Percentiles rank a stretch among this genome's conserved stretches.
Evolutionary conservation across 768 basidiomycete genomes (phyloP).

Genomic region (Boletus vinaceobasis): DNA sequence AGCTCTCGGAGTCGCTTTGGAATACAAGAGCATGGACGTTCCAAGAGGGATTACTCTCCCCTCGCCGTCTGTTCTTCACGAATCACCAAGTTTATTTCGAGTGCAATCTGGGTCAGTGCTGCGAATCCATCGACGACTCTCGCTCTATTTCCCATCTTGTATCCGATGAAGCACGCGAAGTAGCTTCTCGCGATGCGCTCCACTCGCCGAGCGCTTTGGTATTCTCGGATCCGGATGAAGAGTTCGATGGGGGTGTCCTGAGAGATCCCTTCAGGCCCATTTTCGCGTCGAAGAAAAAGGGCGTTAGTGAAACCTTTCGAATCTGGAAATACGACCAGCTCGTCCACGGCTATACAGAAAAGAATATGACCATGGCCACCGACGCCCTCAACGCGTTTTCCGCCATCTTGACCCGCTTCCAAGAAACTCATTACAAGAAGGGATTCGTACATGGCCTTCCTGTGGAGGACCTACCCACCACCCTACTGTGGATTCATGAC

Average conservation of each 20-base stretch:
- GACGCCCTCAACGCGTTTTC: neutral
- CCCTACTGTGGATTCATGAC: slow-evolving; percentile 8
- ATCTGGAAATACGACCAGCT: neutral
- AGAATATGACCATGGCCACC: neutral
- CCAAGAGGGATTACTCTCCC: slow-evolving; percentile 18
- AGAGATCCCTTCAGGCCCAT: slow-evolving; percentile 4
- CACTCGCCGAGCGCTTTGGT: neutral
- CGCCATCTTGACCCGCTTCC: slow-evolving; percentile 6
- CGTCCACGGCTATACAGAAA: neutral
- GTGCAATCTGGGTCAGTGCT: slow-evolving; percentile 8
- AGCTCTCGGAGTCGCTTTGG: slow-evolving; percentile 13
- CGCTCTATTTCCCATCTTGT: slow-evolving; percentile 10
- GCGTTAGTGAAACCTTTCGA: neutral
- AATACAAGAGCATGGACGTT: slow-evolving; percentile 14
- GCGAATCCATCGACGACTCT: slow-evolving; percentile 12
- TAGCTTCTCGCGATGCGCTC: neutral
- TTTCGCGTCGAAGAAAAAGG: neutral
- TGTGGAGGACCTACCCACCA: slow-evolving; percentile 7
- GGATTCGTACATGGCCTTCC: slow-evolving; percentile 18
- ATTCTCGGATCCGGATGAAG: neutral
- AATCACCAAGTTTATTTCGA: slow-evolving; percentile 16
- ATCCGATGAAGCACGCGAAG: slow-evolving; percentile 1
- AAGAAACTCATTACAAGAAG: neutral
- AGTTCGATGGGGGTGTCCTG: slow-evolving; percentile 2
- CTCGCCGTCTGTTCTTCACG: slow-evolving; percentile 13